Conservation (phyloP, 495 filamentous ascomycete genomes). For the Amorphotheca resinae region DNA sequence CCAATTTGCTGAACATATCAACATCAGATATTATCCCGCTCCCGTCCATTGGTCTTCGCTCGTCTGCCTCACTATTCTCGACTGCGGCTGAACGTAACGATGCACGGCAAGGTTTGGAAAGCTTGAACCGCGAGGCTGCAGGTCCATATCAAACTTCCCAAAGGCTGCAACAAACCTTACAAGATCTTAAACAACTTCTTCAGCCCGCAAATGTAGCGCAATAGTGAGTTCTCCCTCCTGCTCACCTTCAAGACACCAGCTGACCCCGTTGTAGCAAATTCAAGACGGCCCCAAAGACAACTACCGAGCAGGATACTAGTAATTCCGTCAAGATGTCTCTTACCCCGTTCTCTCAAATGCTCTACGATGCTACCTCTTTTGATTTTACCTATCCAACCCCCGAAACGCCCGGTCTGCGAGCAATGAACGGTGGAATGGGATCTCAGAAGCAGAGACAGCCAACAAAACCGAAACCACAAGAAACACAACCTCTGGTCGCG, state of each 20-base stretch:
- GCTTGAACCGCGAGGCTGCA: conserved; percentile 40
- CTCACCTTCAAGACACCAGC: conserved; percentile 9
- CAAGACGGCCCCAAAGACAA: conserved; percentile 33
- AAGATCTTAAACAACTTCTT: conserved; percentile 58
- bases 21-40: conserved; percentile 53
- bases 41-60: conserved; percentile 43
- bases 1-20: conserved; percentile 2
- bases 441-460: conserved; percentile 16
- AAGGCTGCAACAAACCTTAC: conserved; percentile 36
- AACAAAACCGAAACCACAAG: conserved; percentile 14
- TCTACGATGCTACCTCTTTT: conserved; percentile 14
- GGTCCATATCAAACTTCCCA: conserved; percentile 25
- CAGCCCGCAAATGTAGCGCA: conserved; percentile 56
- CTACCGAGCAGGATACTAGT: neutral
- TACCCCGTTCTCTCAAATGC: conserved; percentile 17
- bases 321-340: conserved; percentile 5
- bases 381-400: conserved; percentile 17
- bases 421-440: conserved; percentile 8
- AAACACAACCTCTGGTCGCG: conserved; percentile 6
- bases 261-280: conserved; percentile 46
- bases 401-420: conserved; percentile 4
- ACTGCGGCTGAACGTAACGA: conserved; percentile 25
- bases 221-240: conserved; percentile 11
- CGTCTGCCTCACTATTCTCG: conserved; percentile 32
- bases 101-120: conserved; percentile 30